Evolutionary conservation across 75 land plant genomes (phyloP).

Genomic region (Larix kaempferi): DNA sequence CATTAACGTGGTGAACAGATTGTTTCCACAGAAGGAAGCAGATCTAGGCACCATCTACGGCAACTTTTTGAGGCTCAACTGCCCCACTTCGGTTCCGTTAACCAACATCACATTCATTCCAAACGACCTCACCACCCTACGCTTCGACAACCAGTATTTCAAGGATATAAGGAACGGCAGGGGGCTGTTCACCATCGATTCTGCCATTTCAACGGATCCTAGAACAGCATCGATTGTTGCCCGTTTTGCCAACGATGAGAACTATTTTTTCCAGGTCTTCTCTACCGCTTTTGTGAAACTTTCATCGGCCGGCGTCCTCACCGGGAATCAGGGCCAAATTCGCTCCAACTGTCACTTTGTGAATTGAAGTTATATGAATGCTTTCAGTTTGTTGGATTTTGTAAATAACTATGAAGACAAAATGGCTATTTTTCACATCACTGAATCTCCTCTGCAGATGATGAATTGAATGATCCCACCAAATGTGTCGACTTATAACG

Average conservation of each 20-base stretch:
- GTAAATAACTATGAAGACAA: no score
- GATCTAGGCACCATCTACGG: background rate
- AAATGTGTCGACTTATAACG: no score
- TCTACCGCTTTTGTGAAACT: constrained; percentile 47
- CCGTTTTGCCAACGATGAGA: constrained; percentile 20
- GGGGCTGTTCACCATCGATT: constrained; percentile 51
- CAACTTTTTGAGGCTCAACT: constrained; percentile 22
- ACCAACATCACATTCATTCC: constrained; percentile 21
- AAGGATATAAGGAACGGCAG: constrained; percentile 30
- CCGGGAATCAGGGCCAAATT: constrained; percentile 49
- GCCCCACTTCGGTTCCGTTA: constrained; percentile 22
- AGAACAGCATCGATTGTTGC: constrained; percentile 32
- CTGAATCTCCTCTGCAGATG: no score
- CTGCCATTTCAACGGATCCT: constrained; percentile 33
- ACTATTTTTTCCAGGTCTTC: constrained; percentile 31
- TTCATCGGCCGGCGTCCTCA: constrained; percentile 45
- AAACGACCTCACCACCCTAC: constrained; percentile 34
- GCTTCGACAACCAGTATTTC: constrained; percentile 61
- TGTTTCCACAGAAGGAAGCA: constrained; percentile 16
- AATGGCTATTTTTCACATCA: no score
- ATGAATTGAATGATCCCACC: no score
- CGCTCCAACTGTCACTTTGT: constrained; percentile 42
- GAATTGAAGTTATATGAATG: constrained; percentile 5
- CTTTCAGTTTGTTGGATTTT: no score
- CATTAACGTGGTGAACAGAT: constrained; percentile 27